Evolutionary conservation across 2,329 filamentous ascomycete species (phyloP).

Genomic region (Claviceps purpurea): DNA sequence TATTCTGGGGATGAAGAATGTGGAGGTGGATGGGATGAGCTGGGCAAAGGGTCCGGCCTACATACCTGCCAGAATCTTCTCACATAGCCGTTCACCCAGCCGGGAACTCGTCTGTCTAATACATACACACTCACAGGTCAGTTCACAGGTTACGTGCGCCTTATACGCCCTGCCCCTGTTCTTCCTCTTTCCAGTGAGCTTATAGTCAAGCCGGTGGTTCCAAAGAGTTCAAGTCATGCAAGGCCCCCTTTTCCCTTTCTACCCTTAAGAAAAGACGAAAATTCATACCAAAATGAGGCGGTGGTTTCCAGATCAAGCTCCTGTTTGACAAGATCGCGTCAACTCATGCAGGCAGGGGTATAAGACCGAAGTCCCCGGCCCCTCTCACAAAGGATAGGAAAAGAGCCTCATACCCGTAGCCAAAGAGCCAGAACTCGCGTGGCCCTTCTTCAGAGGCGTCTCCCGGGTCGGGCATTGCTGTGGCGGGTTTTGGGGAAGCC

Average conservation of each 20-base stretch:
- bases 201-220: neutral
- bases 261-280: neutral
- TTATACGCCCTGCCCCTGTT: neutral
- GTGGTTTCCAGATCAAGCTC: conserved; percentile 96
- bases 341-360: neutral
- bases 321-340: conserved; percentile 21
- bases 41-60: neutral
- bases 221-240: neutral
- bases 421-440: conserved; percentile 87
- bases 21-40: neutral
- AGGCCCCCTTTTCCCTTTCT: neutral
- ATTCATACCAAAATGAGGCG: conserved; percentile 73
- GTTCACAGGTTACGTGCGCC: neutral
- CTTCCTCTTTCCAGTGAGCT: neutral
- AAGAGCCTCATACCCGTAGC: conserved; percentile 63
- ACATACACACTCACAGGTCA: neutral
- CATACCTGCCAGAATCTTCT: conserved; percentile 95
- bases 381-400: neutral
- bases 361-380: neutral
- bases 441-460: conserved; percentile 8
- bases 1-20: neutral
- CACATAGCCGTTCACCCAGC: conserved; percentile 88
- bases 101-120: conserved; percentile 68
- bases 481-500: neutral
- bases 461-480: neutral